These are phyloP conservation scores for Phoma herbarum DNA, from an alignment of 2,329 filamentous ascomycete species.

Conservation along the genomic window DNA sequence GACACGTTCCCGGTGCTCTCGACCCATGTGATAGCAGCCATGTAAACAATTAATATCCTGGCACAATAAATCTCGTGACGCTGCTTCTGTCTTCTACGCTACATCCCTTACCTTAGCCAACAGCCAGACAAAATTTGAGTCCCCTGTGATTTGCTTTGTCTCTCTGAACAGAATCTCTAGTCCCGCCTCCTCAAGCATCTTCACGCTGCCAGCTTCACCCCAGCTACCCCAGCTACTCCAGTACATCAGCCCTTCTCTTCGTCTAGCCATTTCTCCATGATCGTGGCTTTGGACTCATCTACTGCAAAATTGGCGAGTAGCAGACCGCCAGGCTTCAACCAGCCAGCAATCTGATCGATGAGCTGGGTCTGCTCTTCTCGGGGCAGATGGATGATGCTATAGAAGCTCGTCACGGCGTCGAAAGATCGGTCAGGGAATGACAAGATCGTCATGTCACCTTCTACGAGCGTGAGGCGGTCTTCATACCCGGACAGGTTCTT, in stretches of 20 bases:
- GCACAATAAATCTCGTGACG: not conserved
- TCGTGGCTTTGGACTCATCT: conserved; percentile 22
- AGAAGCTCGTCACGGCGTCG: conserved; percentile 62
- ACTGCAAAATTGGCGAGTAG: conserved; percentile 54
- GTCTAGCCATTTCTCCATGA: conserved; percentile 46
- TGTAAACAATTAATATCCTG: not conserved
- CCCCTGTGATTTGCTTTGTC: conserved; percentile 31
- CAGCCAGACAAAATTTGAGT: conserved; percentile 45
- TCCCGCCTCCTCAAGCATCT: conserved; percentile 43
- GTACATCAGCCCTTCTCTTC: conserved; percentile 48
- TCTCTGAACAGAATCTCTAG: conserved; percentile 37
- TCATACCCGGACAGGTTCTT: conserved; percentile 24
- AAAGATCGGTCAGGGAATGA: conserved; percentile 50
- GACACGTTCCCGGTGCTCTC: not conserved
- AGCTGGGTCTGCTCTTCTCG: conserved; percentile 60
- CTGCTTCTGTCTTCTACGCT: not conserved
- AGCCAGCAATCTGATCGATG: conserved; percentile 55
- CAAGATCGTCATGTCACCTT: conserved; percentile 56
- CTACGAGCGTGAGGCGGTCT: conserved; percentile 33
- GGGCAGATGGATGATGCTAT: conserved; percentile 65
- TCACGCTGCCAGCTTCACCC: conserved; percentile 46
- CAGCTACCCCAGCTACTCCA: conserved; percentile 55
- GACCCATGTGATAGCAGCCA: not conserved
- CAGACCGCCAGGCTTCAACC: conserved; percentile 62
- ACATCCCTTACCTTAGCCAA: conserved; percentile 12